Evolutionary conservation across 2,329 filamentous ascomycete genomes (phyloP).

Genomic region (Fusarium proliferatum): DNA sequence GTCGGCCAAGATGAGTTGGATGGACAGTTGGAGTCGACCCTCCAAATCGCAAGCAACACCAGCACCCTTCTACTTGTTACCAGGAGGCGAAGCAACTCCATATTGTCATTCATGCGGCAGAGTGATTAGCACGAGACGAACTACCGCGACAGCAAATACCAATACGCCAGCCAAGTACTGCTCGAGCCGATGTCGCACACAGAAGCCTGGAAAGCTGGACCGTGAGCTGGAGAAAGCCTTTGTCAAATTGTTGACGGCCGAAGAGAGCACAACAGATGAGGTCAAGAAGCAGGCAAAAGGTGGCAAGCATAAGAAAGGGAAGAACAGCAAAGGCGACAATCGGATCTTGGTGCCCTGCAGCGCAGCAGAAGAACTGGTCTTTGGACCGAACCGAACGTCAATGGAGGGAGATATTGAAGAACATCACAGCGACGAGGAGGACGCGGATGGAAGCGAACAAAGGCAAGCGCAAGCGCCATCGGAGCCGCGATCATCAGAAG

Average conservation of each 20-base stretch:
- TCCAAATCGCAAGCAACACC: constrained; percentile 57
- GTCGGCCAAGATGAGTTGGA: constrained; percentile 52
- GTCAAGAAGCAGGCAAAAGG: constrained; percentile 43
- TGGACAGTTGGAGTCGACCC: constrained; percentile 56
- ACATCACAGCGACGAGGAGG: neutral
- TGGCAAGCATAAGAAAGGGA: constrained; percentile 55
- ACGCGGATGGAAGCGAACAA: neutral
- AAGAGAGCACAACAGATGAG: neutral
- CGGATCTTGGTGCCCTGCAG: constrained; percentile 22
- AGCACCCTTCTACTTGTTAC: constrained; percentile 64
- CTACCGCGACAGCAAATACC: constrained; percentile 43
- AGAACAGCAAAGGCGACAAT: constrained; percentile 50
- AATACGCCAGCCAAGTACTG: constrained; percentile 61
- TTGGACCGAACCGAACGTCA: constrained; percentile 7
- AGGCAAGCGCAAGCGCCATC: neutral
- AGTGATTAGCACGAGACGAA: constrained; percentile 57
- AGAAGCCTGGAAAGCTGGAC: constrained; percentile 62
- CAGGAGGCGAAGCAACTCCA: constrained; percentile 58
- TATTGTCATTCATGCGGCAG: constrained; percentile 69
- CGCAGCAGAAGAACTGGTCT: constrained; percentile 25
- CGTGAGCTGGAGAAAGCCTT: constrained; percentile 64
- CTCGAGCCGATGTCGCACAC: constrained; percentile 63
- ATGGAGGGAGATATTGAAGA: constrained; percentile 3
- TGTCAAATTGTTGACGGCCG: constrained; percentile 47
- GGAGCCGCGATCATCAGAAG: neutral